Base-by-base conservation (phyloP, 192 early-diverging fungal genomes). In the Coemansia sp. region DNA sequence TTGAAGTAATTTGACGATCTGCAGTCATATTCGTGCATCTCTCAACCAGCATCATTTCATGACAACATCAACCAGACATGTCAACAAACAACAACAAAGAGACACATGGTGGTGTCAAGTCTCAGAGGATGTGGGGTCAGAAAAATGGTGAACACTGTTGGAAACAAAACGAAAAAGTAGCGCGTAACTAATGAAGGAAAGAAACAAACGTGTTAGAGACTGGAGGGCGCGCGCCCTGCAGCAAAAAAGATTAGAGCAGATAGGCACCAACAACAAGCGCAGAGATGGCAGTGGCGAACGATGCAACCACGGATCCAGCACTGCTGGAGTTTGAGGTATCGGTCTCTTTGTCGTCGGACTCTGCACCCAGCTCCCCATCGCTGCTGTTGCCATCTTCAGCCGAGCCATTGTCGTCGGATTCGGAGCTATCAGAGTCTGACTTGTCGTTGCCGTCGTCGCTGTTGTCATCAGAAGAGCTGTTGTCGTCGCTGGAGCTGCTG, bases 231-330 rank as follows among this genome's bases (percentile, higher is more conserved):
- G n/a, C n/a, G n/a, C n/a, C n/a, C n/a, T n/a, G n/a, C n/a, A n/a
- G n/a, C n/a, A n/a, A n/a, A n/a, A 33, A 19, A 7, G 45, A 52
- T 65, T 62, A 78, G 75, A 72, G 65, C 47, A 53, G 38, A 53
- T 55, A 59, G 15, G 66, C 52, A n/a, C 63, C 70, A 33, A 72
- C 37, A 33, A 72, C 37, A 55, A 79, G 70, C 11, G 70, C 70
- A 23, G 75, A 53, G 29, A 59, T 40, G 14, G 64, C 48, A 56
- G 64, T 57, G 23, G 64, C 64, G 47, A 71, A 22, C 58, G 77
- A 70, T 2, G 59, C 72, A 13, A 31, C 41, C 53, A 67, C 50
- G 27, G 57, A 36, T 53, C 61, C 57, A 25, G 58, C 64, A 40
- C 58, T 47, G 68, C 65, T 70, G 61, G 61, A 1, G 14, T 17